These are phyloP conservation scores for Linum trigynum DNA, from an alignment of 345 rosid species.

Conservation along the genomic window DNA sequence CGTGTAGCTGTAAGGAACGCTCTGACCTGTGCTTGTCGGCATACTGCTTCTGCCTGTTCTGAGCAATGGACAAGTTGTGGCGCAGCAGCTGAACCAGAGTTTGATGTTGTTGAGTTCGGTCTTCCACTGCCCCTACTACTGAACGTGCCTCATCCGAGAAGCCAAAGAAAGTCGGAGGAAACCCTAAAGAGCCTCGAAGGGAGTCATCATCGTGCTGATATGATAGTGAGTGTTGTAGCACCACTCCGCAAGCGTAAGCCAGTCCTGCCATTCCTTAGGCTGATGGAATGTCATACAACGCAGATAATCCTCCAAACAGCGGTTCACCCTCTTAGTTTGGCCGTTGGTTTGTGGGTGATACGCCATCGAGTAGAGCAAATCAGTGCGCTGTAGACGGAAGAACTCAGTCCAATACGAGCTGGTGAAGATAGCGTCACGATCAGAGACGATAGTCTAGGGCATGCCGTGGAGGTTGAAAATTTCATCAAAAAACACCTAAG, in stretches of 20 bases:
- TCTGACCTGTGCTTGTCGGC: neutral
- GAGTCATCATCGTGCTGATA: neutral
- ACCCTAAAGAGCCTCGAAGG: neutral
- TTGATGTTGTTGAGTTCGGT: neutral
- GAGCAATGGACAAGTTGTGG: neutral
- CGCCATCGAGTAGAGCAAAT: neutral
- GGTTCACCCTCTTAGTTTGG: too few relatives aligned
- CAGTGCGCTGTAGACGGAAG: neutral
- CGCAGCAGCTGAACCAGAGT: neutral
- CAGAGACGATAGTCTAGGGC: too few relatives aligned
- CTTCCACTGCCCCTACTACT: neutral
- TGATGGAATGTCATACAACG: neutral
- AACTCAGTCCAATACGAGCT: slow-evolving; percentile 2
- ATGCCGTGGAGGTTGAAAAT: too few relatives aligned
- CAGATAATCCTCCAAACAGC: too few relatives aligned
- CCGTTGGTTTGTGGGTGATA: too few relatives aligned
- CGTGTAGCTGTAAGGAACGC: neutral
- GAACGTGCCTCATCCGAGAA: neutral
- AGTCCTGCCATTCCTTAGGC: neutral
- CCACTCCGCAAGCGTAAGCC: neutral
- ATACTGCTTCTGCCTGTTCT: neutral
- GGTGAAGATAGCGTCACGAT: neutral
- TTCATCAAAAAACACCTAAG: neutral
- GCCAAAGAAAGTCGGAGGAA: neutral
- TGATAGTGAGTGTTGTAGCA: neutral